Base-by-base conservation (phyloP, 129 eudicot genomes). In the Flaveria linearis region DNA sequence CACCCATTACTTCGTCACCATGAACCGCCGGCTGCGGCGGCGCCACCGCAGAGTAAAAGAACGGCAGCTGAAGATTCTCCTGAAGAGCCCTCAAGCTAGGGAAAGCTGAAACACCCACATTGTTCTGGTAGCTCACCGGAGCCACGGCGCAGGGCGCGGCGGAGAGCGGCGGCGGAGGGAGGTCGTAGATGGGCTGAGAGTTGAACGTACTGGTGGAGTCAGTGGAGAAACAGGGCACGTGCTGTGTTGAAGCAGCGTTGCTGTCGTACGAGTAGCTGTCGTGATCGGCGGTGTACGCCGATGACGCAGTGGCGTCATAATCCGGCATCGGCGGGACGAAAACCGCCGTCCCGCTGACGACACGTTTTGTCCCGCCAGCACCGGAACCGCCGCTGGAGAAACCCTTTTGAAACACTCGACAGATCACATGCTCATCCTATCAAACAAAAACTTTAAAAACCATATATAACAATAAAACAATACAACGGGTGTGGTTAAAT, bases 221-320 rank as follows among this genome's bases (percentile, higher is more conserved):
- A 66, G 77, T 92, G 98, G 96, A 92, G 94, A 92, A 92, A 90
- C 98, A 92, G 98, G 98, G 88, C 90, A 92, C 98, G 94, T 89
- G 98, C 94, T 89, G 87, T 78, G 82, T 85, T 58, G 77, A 50
- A 61, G 75, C 75, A 50, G 76, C 69, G 84, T 61, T 75, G 81
- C 68, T 72, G 77, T 84, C 85, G 72, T 77, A 85, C 16, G 88
- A 86, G 83, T 75, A 81, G 80, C 82, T 81, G 14, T 85, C 89
- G 56, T 36, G 85, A 67, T 79, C 92, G 30, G 68, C 68, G 22
- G 76, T 61, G 67, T 75, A 47, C 6, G 85, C 82, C 17, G 88
- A 79, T 1, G 88, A 69, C 79, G 83, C 84, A 62, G 88, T 71
- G 17, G 78, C 83, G 56, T 82, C 84, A 0, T 91, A 56, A 72